Evolutionary conservation across 768 basidiomycete species (phyloP).

Genomic region (Pulveroboletus sp.): DNA sequence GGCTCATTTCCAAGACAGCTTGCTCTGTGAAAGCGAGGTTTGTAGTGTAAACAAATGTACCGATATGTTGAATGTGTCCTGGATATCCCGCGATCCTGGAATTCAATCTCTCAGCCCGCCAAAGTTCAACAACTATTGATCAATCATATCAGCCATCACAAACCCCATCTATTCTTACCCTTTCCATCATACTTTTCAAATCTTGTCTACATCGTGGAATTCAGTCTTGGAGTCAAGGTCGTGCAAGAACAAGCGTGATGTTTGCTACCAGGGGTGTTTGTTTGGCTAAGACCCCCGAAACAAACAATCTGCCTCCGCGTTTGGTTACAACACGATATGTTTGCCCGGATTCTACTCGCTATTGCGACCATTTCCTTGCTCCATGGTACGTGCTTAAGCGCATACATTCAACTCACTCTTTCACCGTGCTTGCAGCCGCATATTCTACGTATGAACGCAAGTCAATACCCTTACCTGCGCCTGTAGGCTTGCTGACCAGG

Average conservation of each 20-base stretch:
- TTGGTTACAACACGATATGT: conserved; percentile 40
- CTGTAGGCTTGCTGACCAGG: not conserved
- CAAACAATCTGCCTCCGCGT: conserved; percentile 3
- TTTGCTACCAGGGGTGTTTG: not conserved
- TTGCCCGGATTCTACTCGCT: conserved; percentile 45
- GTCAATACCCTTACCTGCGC: conserved; percentile 31
- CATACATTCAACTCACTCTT: not conserved
- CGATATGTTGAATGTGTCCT: too few relatives aligned
- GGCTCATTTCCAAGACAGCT: too few relatives aligned
- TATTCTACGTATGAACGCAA: conserved; percentile 80
- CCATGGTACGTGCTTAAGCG: conserved; percentile 43
- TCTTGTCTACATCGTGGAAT: too few relatives aligned
- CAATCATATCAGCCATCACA: too few relatives aligned
- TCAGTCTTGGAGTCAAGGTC: too few relatives aligned
- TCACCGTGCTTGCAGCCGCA: conserved; percentile 47
- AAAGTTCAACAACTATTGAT: too few relatives aligned
- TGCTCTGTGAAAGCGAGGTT: too few relatives aligned
- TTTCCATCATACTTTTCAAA: too few relatives aligned
- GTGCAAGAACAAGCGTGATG: not conserved
- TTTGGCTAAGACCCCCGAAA: conserved; percentile 11
- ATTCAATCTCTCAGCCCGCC: too few relatives aligned
- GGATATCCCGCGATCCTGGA: too few relatives aligned
- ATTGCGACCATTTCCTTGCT: conserved; percentile 47
- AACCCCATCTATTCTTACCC: too few relatives aligned
- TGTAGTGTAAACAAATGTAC: too few relatives aligned